phyloP scores from a whole-genome alignment of 306 rosid species.

The Medicago lupulina region DNA sequence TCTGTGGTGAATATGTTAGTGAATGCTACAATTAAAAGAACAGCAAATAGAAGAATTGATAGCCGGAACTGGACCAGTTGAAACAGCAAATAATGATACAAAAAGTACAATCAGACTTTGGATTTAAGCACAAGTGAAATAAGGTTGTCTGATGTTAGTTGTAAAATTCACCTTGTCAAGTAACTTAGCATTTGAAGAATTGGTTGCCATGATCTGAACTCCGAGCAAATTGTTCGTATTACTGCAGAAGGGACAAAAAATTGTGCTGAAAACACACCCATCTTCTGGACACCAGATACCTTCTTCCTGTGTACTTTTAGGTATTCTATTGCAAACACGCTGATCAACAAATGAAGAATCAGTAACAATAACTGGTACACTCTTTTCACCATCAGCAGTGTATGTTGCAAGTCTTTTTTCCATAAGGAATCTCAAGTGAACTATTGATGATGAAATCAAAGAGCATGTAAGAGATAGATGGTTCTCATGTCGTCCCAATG shows the following conservation, averaged over 20 bases:
- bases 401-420: slow-evolving; percentile 44
- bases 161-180: slow-evolving; percentile 69
- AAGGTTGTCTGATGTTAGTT: slow-evolving; percentile 29
- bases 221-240: slow-evolving; percentile 63
- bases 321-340: slow-evolving; percentile 50
- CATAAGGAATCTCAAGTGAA: slow-evolving; percentile 63
- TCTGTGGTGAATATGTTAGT: slow-evolving; percentile 50
- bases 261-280: slow-evolving; percentile 77
- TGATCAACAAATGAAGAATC: slow-evolving; percentile 65
- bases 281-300: slow-evolving; percentile 86
- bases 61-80: slow-evolving; percentile 21
- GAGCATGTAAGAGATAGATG: slow-evolving; percentile 64
- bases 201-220: slow-evolving; percentile 77
- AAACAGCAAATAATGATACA: slow-evolving; percentile 24
- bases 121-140: slow-evolving; percentile 35
- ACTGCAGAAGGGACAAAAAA: slow-evolving; percentile 84
- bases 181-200: slow-evolving; percentile 73
- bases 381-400: slow-evolving; percentile 39
- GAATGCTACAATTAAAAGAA: slow-evolving; percentile 25
- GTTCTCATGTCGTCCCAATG: slow-evolving; percentile 80
- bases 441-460: slow-evolving; percentile 57
- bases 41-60: slow-evolving; percentile 21
- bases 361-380: slow-evolving; percentile 63
- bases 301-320: slow-evolving; percentile 48
- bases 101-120: slow-evolving; percentile 9